A percentile compares a stretch with the other conserved stretches of the same genome.
Conservation (phyloP, 2,329 filamentous ascomycete genomes). For the Penicillium polonicum region DNA sequence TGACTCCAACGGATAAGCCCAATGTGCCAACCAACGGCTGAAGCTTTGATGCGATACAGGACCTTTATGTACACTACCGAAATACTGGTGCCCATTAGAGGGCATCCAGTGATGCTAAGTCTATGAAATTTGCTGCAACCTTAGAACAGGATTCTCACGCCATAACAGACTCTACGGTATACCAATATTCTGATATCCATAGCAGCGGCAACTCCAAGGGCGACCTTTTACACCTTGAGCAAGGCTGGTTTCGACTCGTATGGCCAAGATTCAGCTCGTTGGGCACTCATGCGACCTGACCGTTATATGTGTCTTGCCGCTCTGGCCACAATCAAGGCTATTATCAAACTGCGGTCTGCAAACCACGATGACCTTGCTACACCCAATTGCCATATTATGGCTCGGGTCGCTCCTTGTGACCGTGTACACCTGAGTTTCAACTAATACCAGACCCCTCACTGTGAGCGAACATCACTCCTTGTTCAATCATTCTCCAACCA, state of each 20-base stretch:
- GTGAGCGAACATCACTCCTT: too few species aligned
- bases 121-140: neutral
- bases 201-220: neutral
- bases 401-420: neutral
- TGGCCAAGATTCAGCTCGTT: neutral
- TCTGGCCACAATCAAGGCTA: neutral
- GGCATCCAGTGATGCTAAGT: neutral
- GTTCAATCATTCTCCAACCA: neutral
- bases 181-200: neutral
- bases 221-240: slow-evolving; percentile 27
- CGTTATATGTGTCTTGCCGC: slow-evolving; percentile 31
- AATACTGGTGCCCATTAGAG: neutral
- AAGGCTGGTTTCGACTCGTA: slow-evolving; percentile 2
- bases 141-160: neutral
- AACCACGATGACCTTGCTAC: neutral
- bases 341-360: neutral
- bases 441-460: neutral
- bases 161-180: neutral
- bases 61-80: neutral
- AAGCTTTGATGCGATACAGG: neutral
- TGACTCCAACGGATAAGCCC: neutral
- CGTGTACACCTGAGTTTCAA: neutral
- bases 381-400: neutral
- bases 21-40: neutral
- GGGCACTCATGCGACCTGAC: neutral